These are phyloP conservation scores for Colletotrichum chrysophilum DNA, from an alignment of 2,329 filamentous ascomycete species.

Conservation along the genomic window DNA sequence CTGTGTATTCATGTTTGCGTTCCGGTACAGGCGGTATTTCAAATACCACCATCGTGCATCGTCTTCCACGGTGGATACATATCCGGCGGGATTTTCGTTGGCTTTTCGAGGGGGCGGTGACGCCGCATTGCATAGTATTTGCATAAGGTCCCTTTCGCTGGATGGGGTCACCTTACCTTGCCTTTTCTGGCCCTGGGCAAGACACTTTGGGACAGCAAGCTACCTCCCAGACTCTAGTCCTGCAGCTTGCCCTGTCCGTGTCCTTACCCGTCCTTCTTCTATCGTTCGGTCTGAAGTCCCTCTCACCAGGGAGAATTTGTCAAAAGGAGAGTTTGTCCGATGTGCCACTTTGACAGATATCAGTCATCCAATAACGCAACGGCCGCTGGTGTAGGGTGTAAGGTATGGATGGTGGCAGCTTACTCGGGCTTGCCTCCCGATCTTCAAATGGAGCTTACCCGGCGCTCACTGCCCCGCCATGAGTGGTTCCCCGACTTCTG, in stretches of 20 bases:
- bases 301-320: not conserved
- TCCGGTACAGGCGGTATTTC: not conserved
- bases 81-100: not conserved
- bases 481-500: not conserved
- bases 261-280: not conserved
- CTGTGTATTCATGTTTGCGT: not conserved
- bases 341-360: not conserved
- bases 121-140: not conserved
- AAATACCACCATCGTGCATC: not conserved
- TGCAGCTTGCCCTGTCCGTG: not conserved
- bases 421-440: not conserved
- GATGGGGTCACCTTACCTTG: not conserved
- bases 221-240: not conserved
- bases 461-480: not conserved
- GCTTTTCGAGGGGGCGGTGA: constrained; percentile 2
- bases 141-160: not conserved
- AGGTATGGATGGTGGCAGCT: not conserved
- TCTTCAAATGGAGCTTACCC: not conserved
- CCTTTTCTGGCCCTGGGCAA: not conserved
- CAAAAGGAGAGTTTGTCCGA: not conserved
- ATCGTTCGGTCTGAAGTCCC: not conserved
- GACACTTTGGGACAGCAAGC: not conserved
- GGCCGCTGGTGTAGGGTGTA: not conserved
- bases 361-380: not conserved
- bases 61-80: not conserved